Evolutionary conservation across 352 stramenopile species (phyloP).

Genomic region (Phytophthora agathidicida): DNA sequence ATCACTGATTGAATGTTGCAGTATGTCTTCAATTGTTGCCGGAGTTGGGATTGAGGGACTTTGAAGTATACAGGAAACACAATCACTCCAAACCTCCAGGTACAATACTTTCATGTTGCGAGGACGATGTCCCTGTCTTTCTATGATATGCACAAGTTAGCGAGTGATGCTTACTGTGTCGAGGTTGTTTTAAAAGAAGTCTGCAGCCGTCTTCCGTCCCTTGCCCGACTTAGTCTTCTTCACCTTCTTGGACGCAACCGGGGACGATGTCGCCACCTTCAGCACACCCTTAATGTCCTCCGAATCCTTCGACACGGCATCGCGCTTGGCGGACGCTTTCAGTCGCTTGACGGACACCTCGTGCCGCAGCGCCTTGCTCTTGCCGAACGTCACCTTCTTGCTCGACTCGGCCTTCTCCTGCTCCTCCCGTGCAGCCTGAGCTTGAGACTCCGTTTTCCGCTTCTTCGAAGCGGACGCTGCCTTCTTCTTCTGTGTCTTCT

Average conservation of each 20-base stretch:
- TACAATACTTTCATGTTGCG: constrained; percentile 37
- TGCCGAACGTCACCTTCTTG: constrained; percentile 89
- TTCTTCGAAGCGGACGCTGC: constrained; percentile 57
- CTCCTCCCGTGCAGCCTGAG: constrained; percentile 35
- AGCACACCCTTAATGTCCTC: constrained; percentile 78
- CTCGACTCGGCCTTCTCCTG: constrained; percentile 34
- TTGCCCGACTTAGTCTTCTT: constrained; percentile 47
- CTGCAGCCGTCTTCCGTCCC: constrained; percentile 65
- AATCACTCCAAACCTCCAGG: no score
- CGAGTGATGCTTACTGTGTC: no score
- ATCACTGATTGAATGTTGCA: no score
- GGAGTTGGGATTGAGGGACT: no score
- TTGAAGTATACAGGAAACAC: no score
- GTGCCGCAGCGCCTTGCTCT: constrained; percentile 81
- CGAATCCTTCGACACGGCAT: constrained; percentile 54
- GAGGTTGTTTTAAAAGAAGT: constrained; percentile 83
- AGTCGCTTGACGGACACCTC: constrained; percentile 85
- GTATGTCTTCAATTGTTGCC: no score
- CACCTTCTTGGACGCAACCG: constrained; percentile 39
- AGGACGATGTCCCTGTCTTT: constrained; percentile 21
- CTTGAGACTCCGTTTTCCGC: constrained; percentile 57
- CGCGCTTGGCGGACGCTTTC: constrained; percentile 75
- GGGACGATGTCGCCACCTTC: constrained; percentile 46
- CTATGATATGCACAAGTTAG: constrained; percentile 31
- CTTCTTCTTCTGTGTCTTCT: constrained; percentile 70